Evolutionary conservation across 805 yeast genomes (phyloP).

Genomic region (Hanseniaspora guilliermondii): DNA sequence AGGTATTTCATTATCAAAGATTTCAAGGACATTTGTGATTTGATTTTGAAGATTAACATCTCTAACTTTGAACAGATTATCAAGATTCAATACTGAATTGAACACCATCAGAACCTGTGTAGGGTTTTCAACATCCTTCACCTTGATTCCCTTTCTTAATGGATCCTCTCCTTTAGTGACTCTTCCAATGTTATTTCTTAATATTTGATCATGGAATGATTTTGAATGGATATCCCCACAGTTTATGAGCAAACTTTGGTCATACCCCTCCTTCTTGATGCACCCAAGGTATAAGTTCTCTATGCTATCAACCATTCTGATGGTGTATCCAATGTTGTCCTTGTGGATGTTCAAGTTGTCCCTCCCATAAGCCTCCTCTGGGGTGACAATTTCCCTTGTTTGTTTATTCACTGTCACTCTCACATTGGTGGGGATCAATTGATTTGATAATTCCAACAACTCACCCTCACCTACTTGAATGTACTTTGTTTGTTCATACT

Average conservation of each 20-base stretch:
- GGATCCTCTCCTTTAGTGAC: slow-evolving; percentile 16
- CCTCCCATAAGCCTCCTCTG: slow-evolving; percentile 49
- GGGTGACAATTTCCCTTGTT: slow-evolving; percentile 52
- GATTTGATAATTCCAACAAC: slow-evolving; percentile 44
- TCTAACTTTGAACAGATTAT: slow-evolving; percentile 41
- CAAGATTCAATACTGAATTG: slow-evolving; percentile 51
- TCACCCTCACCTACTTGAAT: slow-evolving; percentile 62
- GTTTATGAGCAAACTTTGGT: slow-evolving; percentile 50
- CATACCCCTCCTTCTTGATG: slow-evolving; percentile 53
- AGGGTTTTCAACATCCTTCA: slow-evolving; percentile 12
- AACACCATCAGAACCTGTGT: slow-evolving; percentile 40
- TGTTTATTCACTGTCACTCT: slow-evolving; percentile 68
- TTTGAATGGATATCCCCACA: slow-evolving; percentile 51
- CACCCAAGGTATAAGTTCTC: slow-evolving; percentile 60
- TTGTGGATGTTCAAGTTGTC: slow-evolving; percentile 44
- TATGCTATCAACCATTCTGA: slow-evolving; percentile 52
- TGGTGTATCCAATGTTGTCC: slow-evolving; percentile 59
- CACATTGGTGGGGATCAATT: slow-evolving; percentile 61
- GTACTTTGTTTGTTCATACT: slow-evolving; percentile 51
- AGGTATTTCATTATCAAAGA: slow-evolving; percentile 52
- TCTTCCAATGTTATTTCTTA: slow-evolving; percentile 22
- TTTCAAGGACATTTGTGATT: slow-evolving; percentile 37
- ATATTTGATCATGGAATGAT: slow-evolving; percentile 20
- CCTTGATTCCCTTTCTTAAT: neutral
- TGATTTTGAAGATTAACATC: slow-evolving; percentile 40